Evolutionary conservation across 129 eudicot genomes (phyloP), one percentile per base, ranked within the genome.

Genomic region (Ambrosia artemisiifolia): DNA sequence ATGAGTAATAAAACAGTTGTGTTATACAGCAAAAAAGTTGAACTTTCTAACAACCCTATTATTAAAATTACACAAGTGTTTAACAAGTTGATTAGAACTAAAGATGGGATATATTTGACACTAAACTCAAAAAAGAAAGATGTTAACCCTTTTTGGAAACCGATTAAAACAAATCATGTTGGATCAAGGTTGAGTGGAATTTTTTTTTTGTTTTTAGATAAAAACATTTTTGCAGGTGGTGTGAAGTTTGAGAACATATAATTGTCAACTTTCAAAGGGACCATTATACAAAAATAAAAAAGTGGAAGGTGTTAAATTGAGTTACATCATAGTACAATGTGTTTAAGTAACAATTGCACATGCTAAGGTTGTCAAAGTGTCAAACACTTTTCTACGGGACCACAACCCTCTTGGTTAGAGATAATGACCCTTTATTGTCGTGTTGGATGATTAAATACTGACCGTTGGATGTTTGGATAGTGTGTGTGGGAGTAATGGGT

Each of bases 331-430:
- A 51, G n/a, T 38, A 2, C 0, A 63, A 51, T 36, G 77, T 67
- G 48, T 40, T 5, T 16, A 65, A 42, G 38, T 35, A 65, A 78
- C 67, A 5, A 47, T 35, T 10, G 64, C 81, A 69, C 65, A 38
- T 78, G 82, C 28, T 17, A 46, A 40, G 9, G 6, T 8, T 28
- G 35, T 47, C 3, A 46, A 13, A 35, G 77, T 72, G 72, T 78
- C 77, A 71, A 78, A 71, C 82, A 6, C 61, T 78, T 78, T 78
- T 78, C 82, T 67, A 63, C 82, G 24, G 35, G 54, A 71, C 77
- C 60, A 70, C 66, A 11, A 53, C 65, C 10, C 9, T 53, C 49
- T 78, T 54, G 77, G 47, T 63, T 71, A 65, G 43, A 50, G 82
- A 78, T 71, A 78, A 63, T 62, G 72, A 53, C 82, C 72, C 11